Conservation (phyloP, 2,329 filamentous ascomycete genomes). For the Verticillium albo-atrum region DNA sequence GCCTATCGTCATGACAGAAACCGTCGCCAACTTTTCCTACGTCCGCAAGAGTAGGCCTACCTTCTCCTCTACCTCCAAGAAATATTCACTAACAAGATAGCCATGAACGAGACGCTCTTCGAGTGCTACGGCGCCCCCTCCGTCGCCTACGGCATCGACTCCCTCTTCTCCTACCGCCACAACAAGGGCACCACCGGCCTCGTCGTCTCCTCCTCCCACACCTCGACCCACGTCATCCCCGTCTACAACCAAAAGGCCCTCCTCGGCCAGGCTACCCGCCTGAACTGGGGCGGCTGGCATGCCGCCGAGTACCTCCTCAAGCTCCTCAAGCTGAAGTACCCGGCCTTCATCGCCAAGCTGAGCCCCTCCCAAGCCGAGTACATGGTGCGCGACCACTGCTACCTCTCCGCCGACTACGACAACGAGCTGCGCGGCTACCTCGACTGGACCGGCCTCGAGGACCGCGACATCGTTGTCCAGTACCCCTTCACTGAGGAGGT, state of each 20-base stretch:
- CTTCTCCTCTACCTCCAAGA: background rate
- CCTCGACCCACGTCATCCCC: conserved; percentile 91
- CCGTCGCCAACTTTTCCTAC: conserved; percentile 86
- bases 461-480: conserved; percentile 83
- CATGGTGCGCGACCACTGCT: conserved; percentile 84
- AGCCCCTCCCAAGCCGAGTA: conserved; percentile 83
- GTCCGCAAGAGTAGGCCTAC: conserved; percentile 67
- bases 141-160: conserved; percentile 91
- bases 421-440: conserved; percentile 70
- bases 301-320: conserved; percentile 88
- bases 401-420: conserved; percentile 81
- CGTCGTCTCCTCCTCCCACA: conserved; percentile 88
- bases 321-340: conserved; percentile 87
- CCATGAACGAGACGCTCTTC: conserved; percentile 96
- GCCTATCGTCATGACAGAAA: conserved; percentile 92
- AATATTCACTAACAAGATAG: conserved; percentile 36
- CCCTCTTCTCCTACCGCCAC: conserved; percentile 90
- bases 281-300: conserved; percentile 95
- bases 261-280: conserved; percentile 75
- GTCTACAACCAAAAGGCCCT: conserved; percentile 83
- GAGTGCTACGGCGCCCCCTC: conserved; percentile 92
- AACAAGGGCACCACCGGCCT: conserved; percentile 85
- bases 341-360: conserved; percentile 79
- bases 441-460: conserved; percentile 89
- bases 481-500: conserved; percentile 93